Evolutionary conservation across 2,329 filamentous ascomycete species (phyloP).

Genomic region (Huntiella decipiens): DNA sequence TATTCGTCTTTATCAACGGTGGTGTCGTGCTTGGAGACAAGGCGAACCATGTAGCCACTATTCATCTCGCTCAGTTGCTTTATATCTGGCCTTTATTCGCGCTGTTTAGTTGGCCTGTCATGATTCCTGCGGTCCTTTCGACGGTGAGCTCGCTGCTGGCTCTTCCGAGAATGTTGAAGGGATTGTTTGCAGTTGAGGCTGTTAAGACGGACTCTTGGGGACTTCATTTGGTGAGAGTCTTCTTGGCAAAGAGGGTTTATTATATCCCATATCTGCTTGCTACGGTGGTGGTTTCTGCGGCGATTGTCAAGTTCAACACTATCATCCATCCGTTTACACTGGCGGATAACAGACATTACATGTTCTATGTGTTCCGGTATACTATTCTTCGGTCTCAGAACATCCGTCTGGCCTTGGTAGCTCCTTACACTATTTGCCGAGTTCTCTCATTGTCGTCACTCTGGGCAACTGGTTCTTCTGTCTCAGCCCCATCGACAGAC

Average conservation of each 20-base stretch:
- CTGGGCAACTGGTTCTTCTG: not conserved
- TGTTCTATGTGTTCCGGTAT: constrained; percentile 88
- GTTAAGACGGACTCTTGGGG: not conserved
- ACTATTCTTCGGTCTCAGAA: constrained; percentile 47
- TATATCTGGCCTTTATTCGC: constrained; percentile 83
- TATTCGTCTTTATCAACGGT: constrained; percentile 72
- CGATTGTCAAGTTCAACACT: constrained; percentile 61
- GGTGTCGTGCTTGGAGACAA: constrained; percentile 94
- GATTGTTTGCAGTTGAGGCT: not conserved
- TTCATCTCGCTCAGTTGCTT: constrained; percentile 82
- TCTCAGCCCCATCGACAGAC: not conserved
- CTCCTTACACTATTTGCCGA: constrained; percentile 50
- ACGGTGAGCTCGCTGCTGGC: constrained; percentile 13
- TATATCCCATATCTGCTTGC: constrained; percentile 20
- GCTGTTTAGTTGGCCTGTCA: constrained; percentile 74
- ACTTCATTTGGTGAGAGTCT: not conserved
- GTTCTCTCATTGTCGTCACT: not conserved
- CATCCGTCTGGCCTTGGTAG: constrained; percentile 47
- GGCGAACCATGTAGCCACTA: constrained; percentile 73
- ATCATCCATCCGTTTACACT: constrained; percentile 90
- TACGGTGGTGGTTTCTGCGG: constrained; percentile 21
- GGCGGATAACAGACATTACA: constrained; percentile 90
- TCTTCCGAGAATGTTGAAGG: not conserved
- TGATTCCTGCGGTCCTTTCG: constrained; percentile 34
- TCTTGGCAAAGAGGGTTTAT: constrained; percentile 20